These are phyloP conservation scores for Colletotrichum simmondsii DNA, from an alignment of 2,329 filamentous ascomycete species.

Conservation along the genomic window DNA sequence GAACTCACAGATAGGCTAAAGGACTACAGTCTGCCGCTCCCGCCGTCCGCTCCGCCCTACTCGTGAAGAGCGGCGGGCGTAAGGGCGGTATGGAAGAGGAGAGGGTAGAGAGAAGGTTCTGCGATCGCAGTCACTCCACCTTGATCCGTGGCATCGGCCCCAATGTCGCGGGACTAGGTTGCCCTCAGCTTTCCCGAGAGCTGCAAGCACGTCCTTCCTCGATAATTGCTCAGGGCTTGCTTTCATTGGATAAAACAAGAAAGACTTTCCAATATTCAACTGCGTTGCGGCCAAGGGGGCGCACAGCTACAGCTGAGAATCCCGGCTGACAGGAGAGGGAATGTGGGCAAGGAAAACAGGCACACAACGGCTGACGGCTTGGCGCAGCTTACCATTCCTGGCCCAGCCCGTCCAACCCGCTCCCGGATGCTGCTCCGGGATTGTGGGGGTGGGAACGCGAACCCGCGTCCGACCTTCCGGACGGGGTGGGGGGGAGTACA, in stretches of 20 bases:
- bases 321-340: neutral
- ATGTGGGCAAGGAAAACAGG: neutral
- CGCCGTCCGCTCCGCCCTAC: neutral
- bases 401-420: neutral
- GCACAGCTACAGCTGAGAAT: neutral
- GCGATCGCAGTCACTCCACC: neutral
- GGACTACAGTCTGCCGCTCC: neutral
- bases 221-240: neutral
- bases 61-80: neutral
- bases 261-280: neutral
- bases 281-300: neutral
- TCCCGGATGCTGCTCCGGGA: neutral
- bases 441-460: neutral
- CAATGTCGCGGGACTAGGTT: neutral
- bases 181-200: neutral
- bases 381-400: neutral
- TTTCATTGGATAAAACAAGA: neutral
- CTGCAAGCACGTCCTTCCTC: neutral
- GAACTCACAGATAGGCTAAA: neutral
- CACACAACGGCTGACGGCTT: neutral
- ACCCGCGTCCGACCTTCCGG: neutral
- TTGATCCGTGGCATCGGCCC: neutral
- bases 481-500: neutral
- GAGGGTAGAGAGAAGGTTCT: neutral
- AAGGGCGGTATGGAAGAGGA: neutral